Conservation (phyloP, 257 asterid species). For the Prunella vulgaris region DNA sequence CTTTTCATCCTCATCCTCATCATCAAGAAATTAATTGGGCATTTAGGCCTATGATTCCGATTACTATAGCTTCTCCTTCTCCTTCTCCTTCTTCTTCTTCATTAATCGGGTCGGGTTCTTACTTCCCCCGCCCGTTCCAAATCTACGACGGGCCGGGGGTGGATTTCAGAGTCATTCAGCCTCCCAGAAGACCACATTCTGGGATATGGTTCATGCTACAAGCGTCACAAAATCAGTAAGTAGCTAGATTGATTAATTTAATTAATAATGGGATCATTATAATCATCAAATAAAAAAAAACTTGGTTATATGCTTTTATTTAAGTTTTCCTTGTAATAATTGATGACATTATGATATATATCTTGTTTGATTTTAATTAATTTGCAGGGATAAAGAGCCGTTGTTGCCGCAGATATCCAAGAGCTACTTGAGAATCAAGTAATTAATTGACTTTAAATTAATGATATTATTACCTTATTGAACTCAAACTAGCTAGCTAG, state of each 20-base stretch:
- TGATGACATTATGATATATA: slow-evolving; percentile 18
- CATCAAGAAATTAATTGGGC: slow-evolving; percentile 46
- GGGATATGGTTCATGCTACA: slow-evolving; percentile 87
- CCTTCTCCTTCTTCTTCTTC: slow-evolving; percentile 29
- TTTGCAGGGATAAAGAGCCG: slow-evolving; percentile 69
- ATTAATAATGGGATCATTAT: too few relatives aligned
- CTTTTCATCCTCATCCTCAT: not conserved
- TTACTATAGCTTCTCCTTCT: slow-evolving; percentile 12
- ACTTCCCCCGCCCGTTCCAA: slow-evolving; percentile 44
- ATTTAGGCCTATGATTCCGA: slow-evolving; percentile 37
- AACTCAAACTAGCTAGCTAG: not conserved
- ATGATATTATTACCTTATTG: not conserved
- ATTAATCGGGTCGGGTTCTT: slow-evolving; percentile 24
- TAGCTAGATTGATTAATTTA: not conserved
- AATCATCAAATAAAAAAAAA: not conserved
- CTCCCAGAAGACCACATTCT: slow-evolving; percentile 79
- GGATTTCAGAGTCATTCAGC: slow-evolving; percentile 66
- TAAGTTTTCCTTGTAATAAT: not conserved
- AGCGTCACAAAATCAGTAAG: slow-evolving; percentile 79
- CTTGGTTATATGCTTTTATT: not conserved
- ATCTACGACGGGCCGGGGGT: slow-evolving; percentile 30
- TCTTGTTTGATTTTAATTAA: not conserved
- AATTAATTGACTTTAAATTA: slow-evolving; percentile 7
- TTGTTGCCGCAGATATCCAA: slow-evolving; percentile 87
- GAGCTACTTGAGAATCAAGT: slow-evolving; percentile 96